These are phyloP conservation scores for Saxophila tyrrhenica DNA, from an alignment of 495 filamentous ascomycete genomes.

Conservation along the genomic window DNA sequence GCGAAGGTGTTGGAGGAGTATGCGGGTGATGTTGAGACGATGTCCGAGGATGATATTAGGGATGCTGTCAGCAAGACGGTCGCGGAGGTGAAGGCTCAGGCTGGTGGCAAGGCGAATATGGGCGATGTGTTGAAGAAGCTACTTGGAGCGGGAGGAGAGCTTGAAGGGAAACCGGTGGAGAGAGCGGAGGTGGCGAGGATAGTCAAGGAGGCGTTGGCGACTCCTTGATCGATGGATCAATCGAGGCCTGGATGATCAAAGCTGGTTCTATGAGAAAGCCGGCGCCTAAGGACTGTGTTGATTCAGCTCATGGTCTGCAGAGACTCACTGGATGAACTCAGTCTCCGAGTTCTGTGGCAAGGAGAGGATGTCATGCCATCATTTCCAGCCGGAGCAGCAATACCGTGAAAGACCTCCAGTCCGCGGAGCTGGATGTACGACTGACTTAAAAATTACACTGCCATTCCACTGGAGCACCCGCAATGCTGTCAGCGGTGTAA, in stretches of 20 bases:
- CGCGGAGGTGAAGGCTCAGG: slow-evolving; percentile 32
- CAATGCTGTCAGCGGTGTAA: no score
- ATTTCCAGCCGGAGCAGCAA: no score
- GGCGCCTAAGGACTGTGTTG: not conserved
- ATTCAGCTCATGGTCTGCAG: not conserved
- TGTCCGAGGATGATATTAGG: slow-evolving; percentile 38
- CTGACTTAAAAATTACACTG: no score
- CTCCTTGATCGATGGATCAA: not conserved
- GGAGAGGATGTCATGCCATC: no score
- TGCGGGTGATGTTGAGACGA: slow-evolving; percentile 39
- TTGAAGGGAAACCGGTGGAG: slow-evolving; percentile 46
- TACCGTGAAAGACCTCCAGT: no score
- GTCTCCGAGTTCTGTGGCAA: no score
- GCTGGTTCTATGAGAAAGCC: no score
- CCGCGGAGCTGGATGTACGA: no score
- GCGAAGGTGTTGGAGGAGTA: slow-evolving; percentile 47
- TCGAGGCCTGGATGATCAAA: not conserved
- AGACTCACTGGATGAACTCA: no score
- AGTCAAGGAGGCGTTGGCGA: slow-evolving; percentile 28
- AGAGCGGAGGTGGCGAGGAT: slow-evolving; percentile 37
- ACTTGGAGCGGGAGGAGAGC: slow-evolving; percentile 35
- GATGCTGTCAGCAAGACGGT: slow-evolving; percentile 35
- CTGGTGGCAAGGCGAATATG: slow-evolving; percentile 34
- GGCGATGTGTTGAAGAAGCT: slow-evolving; percentile 40
- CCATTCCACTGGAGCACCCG: no score